Conservation (phyloP, 2,329 filamentous ascomycete species). For the Penicillium sp. region DNA sequence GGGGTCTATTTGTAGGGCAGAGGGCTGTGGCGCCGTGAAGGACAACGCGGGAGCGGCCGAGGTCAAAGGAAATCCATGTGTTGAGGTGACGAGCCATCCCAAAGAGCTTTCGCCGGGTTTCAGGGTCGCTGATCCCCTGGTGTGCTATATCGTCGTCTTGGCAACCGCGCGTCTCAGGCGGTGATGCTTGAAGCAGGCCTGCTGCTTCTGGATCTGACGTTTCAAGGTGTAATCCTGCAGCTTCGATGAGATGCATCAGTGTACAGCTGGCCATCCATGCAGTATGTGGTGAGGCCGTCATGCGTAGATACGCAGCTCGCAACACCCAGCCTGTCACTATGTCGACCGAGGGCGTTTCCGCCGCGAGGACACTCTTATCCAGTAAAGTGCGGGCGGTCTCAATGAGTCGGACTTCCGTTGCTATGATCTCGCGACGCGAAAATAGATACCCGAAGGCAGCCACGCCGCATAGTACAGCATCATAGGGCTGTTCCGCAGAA, state of each 20-base stretch:
- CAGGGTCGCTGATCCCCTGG: constrained; percentile 21
- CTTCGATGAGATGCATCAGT: constrained; percentile 52
- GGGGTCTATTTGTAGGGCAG: constrained; percentile 28
- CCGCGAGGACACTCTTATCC: constrained; percentile 32
- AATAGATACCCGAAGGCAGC: constrained; percentile 49
- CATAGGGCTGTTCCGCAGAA: constrained; percentile 30
- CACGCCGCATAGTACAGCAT: constrained; percentile 48
- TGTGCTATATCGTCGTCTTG: background rate
- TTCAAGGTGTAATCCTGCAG: constrained; percentile 36
- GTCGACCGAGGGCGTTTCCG: constrained; percentile 24
- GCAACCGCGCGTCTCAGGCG: background rate
- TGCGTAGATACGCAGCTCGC: constrained; percentile 46
- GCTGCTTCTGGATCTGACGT: constrained; percentile 10
- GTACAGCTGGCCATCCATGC: constrained; percentile 50
- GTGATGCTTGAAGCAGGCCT: background rate
- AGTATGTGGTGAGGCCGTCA: constrained; percentile 46
- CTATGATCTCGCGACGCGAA: constrained; percentile 37
- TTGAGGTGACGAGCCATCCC: constrained; percentile 51
- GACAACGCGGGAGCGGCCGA: constrained; percentile 47
- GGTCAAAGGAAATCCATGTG: constrained; percentile 52
- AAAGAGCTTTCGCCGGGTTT: constrained; percentile 40
- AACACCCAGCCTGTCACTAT: constrained; percentile 43
- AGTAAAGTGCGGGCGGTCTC: constrained; percentile 42
- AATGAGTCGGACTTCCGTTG: constrained; percentile 41
- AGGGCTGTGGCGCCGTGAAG: constrained; percentile 38